Percentiles rank a stretch among this genome's conserved stretches.
Evolutionary conservation across 1,139 yeast species (phyloP).

Genomic region (Suhomyces wounanorum): DNA sequence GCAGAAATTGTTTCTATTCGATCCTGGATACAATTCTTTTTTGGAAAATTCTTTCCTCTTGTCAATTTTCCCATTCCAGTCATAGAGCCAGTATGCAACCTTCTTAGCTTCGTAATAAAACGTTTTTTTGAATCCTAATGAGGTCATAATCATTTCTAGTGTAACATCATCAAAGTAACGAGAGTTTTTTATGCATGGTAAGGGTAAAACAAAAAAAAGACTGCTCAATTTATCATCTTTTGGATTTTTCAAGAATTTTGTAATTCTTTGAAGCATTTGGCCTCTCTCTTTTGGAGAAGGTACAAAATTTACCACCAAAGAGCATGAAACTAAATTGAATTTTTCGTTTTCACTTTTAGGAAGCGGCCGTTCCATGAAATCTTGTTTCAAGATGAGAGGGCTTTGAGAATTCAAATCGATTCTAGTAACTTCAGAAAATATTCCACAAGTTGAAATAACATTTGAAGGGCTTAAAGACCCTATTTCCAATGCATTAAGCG

Average conservation of each 20-base stretch:
- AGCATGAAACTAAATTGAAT: conserved; percentile 74
- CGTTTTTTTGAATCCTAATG: conserved; percentile 57
- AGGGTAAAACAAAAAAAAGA: conserved; percentile 79
- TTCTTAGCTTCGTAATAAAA: conserved; percentile 64
- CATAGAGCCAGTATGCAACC: conserved; percentile 75
- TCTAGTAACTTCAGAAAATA: background rate
- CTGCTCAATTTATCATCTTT: conserved; percentile 26
- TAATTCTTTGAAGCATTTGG: conserved; percentile 66
- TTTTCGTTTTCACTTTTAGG: conserved; percentile 48
- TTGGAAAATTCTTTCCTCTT: conserved; percentile 32
- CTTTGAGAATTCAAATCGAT: conserved; percentile 86
- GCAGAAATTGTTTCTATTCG: conserved; percentile 65
- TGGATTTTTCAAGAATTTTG: conserved; percentile 52
- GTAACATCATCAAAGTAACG: conserved; percentile 62
- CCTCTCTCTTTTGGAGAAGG: conserved; percentile 74
- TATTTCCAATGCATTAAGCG: conserved; percentile 64
- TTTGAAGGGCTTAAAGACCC: conserved; percentile 77
- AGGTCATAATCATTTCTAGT: conserved; percentile 49
- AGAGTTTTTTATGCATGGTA: conserved; percentile 83
- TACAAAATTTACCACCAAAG: conserved; percentile 86
- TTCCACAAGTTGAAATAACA: conserved; percentile 13
- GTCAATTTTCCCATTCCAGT: conserved; percentile 41
- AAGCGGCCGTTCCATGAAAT: conserved; percentile 76
- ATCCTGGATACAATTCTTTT: conserved; percentile 52
- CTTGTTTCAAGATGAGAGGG: conserved; percentile 69